Base-by-base conservation (phyloP, 1,284 basidiomycete species). In the Porodaedalea pini region DNA sequence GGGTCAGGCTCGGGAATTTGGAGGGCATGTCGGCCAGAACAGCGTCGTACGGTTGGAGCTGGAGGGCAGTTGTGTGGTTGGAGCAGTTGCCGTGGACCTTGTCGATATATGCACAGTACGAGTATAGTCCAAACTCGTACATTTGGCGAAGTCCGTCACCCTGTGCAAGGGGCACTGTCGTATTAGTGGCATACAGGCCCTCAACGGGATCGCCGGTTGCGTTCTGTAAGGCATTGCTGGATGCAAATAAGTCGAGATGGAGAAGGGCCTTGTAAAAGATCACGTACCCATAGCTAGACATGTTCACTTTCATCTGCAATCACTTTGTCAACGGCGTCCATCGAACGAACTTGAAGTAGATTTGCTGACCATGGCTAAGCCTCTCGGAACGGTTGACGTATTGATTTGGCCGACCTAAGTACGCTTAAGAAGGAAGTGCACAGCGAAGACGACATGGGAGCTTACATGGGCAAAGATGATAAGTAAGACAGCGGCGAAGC, bases 391-490 rank as follows among this genome's bases (percentile, higher is more conserved):
- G 34, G 74, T 76, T 19, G 85, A 82, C 45, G 86, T 86, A 69
- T 84, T 90, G 67, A 86, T 90, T 80, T 91, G 89, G 56, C 86
- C 88, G 58, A 91, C 81, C 90, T 92, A 41, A 62, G 51, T 55
- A 40, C 34, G 23, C 15, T 44, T 36, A 3, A n/a, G 40, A 34
- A 4, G 36, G 41, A 57, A 48, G 44, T 61, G 49, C 64, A 34
- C 50, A 44, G 27, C 2, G n/a, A n/a, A n/a, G n/a, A 45, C 6
- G 8, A 32, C n/a, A 54, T 41, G 27, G 59, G 57, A 50, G 71
- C 83, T 63, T 68, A 88, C 88, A 78, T 91, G 87, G 64, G 83
- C 81, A 71, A 91, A 90, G 62, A 91, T 88, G 67, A 91, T 78
- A 60, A 90, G 74, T 50, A 91, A 64, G 58, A 89, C 69, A 48